Conservation (phyloP, 164 flowering plant species). For the Nymphaea thermarum region DNA sequence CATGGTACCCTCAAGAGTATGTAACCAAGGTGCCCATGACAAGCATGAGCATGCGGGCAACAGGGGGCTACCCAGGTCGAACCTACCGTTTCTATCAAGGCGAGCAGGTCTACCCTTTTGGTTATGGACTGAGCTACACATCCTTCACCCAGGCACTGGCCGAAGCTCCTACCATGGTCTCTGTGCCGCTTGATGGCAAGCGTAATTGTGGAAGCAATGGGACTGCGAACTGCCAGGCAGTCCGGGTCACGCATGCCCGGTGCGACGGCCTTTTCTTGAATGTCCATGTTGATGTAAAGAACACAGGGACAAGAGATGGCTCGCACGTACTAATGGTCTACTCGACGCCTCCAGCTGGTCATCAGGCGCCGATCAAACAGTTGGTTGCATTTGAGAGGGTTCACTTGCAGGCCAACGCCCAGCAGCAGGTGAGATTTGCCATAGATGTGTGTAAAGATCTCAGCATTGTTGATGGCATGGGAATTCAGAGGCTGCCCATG, state of each 20-base stretch:
- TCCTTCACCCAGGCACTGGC: constrained; percentile 38
- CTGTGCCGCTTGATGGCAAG: constrained; percentile 45
- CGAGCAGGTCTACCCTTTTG: constrained; percentile 75
- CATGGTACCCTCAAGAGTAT: constrained; percentile 88
- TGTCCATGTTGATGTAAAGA: constrained; percentile 45
- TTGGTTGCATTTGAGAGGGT: constrained; percentile 66
- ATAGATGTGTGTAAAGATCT: constrained; percentile 69
- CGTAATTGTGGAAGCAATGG: constrained; percentile 9
- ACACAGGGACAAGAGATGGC: constrained; percentile 56
- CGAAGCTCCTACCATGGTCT: constrained; percentile 31
- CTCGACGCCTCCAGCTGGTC: constrained; percentile 51
- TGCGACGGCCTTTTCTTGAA: constrained; percentile 36
- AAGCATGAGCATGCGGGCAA: constrained; percentile 60
- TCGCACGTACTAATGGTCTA: constrained; percentile 56
- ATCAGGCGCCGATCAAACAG: constrained; percentile 61
- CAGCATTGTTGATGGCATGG: constrained; percentile 56
- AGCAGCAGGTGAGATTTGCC: constrained; percentile 26
- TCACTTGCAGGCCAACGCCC: constrained; percentile 31
- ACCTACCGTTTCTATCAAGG: constrained; percentile 91
- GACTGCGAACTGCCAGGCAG: constrained; percentile 20
- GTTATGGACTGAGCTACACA: constrained; percentile 79
- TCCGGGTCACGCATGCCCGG: constrained; percentile 60
- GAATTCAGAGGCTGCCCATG: constrained; percentile 69
- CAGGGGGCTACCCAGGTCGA: constrained; percentile 69
- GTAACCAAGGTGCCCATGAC: constrained; percentile 64